A percentile compares a stretch with the other conserved stretches of the same genome.
These are phyloP conservation scores for Leishmania braziliensis DNA, from an alignment of 208 protist genomes.

Conservation along the genomic window DNA sequence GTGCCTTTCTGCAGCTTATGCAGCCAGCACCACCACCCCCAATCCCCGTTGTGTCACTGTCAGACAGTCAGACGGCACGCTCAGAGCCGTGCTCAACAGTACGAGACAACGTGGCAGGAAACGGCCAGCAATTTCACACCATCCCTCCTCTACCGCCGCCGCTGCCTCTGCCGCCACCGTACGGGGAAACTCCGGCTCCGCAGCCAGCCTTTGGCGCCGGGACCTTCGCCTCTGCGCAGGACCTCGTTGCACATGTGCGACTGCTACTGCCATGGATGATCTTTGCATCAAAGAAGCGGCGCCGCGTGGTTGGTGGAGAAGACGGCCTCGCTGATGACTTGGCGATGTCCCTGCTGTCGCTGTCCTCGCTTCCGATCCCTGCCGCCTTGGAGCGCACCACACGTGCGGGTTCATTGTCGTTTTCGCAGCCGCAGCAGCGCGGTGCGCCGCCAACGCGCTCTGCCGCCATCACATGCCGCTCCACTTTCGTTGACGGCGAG, in stretches of 20 bases:
- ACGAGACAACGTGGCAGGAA: not conserved
- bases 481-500: constrained; percentile 10
- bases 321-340: not conserved
- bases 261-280: constrained; percentile 25
- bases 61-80: not conserved
- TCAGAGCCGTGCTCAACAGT: not conserved
- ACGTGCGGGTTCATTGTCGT: not conserved
- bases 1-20: constrained; percentile 23
- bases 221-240: constrained; percentile 15
- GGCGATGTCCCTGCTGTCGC: not conserved
- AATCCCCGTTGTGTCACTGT: not conserved
- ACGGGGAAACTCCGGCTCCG: constrained; percentile 6
- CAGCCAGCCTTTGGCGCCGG: constrained; percentile 10
- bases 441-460: not conserved
- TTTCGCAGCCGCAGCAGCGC: not conserved
- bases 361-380: constrained; percentile 1
- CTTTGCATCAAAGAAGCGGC: constrained; percentile 3
- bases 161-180: constrained; percentile 24
- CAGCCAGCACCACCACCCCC: not conserved
- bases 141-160: not conserved
- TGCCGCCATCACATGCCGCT: not conserved
- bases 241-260: constrained; percentile 20
- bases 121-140: not conserved
- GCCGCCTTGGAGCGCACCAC: not conserved
- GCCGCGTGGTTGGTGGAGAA: not conserved